A percentile compares a stretch with the other conserved stretches of the same genome.
These are phyloP conservation scores for Kwoniella newhampshirensis DNA, from an alignment of 768 basidiomycete genomes.

Conservation along the genomic window DNA sequence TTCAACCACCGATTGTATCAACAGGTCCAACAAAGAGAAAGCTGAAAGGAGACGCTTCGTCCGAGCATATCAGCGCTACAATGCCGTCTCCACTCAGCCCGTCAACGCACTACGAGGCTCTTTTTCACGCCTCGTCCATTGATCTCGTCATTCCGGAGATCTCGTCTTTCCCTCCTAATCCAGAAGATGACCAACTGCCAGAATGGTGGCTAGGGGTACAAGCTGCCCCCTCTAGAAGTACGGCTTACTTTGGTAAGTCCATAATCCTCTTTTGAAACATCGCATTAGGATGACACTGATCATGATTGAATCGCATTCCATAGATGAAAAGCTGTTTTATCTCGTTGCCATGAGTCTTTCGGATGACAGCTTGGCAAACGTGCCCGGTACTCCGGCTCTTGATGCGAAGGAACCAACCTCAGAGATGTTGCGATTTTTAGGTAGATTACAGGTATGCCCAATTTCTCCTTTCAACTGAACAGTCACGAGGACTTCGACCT, in stretches of 20 bases:
- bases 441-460: slow-evolving; percentile 21
- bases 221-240: slow-evolving; percentile 16
- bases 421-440: slow-evolving; percentile 26
- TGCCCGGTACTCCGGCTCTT: slow-evolving; percentile 12
- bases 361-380: slow-evolving; percentile 1
- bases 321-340: slow-evolving; percentile 44
- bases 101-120: slow-evolving; percentile 20
- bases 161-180: slow-evolving; percentile 9
- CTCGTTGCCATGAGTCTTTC: slow-evolving; percentile 27
- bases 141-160: slow-evolving; percentile 30
- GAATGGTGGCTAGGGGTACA: slow-evolving; percentile 31
- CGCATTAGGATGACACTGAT: neutral
- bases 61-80: too few species aligned
- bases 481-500: neutral
- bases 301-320: neutral
- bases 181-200: neutral
- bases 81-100: slow-evolving; percentile 4
- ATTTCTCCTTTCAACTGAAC: neutral
- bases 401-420: slow-evolving; percentile 20
- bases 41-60: too few species aligned
- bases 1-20: too few species aligned
- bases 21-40: too few species aligned
- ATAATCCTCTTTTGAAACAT: too few species aligned
- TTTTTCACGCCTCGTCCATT: slow-evolving; percentile 33
- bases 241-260: slow-evolving; percentile 37